Base-by-base conservation (phyloP, 177 flowering plant genomes). In the Telopea speciosissima region DNA sequence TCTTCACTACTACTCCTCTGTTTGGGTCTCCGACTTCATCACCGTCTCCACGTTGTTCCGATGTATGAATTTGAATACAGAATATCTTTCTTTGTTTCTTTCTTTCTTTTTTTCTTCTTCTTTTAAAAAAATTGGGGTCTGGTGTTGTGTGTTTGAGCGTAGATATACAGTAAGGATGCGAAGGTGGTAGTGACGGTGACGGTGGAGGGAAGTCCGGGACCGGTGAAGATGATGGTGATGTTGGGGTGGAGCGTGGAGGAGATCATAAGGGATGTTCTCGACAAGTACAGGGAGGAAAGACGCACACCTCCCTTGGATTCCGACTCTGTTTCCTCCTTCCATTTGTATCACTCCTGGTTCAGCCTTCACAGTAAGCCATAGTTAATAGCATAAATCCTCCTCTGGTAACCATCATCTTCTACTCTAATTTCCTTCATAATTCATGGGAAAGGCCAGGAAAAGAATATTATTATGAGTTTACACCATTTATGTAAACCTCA, bases 121-220 rank as follows among this genome's bases (percentile, higher is more conserved):
- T n/a, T n/a, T n/a, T n/a, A n/a, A 49, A 16, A 49, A 13, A 49
- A 49, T 8, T 44, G 49, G 10, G 8, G 10, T 44, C 1, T 3
- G 10, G 11, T 8, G 3, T 44, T 5, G 2, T 2, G 33, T 36
- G 7, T 36, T 36, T 36, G 40, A 8, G 40, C 13, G 17, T 70
- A 83, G 89, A 84, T 75, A 1, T 87, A 80, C 69, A 76, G 78
- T 13, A 84, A 80, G 68, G 95, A 92, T 33, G 79, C 86, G 2
- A 93, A 92, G 73, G 98, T 90, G 59, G 91, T 91, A 78, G 83
- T 93, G 14, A 93, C 81, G 70, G 96, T 93, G 68, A 83, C 87
- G 0, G 92, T 93, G 25, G 95, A 90, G 68, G 97, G 95, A 60
- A 93, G 97, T 69, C 87, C 93, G 13, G 98, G 98, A 59, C 92